Evolutionary conservation across 2,329 filamentous ascomycete genomes (phyloP), one percentile per base, ranked within the genome.

Genomic region (Aspergillus pseudoglaucus): DNA sequence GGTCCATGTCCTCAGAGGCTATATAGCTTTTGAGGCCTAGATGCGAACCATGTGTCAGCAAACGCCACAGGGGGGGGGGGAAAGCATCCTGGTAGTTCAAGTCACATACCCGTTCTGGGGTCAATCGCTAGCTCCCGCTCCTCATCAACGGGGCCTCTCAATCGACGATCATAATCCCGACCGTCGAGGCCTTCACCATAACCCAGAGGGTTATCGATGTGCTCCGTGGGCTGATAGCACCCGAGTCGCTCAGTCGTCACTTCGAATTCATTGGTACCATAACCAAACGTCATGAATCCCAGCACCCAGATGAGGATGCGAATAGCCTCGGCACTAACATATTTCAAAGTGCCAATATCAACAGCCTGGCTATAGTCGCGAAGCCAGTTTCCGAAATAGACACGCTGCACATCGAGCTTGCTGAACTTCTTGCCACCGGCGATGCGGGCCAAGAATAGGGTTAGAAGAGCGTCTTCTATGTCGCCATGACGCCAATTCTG

Each of bases 361-460:
- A 95, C 87, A 52, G 90, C 90, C 70, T 96, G 90, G 46, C 87
- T 93, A 71, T 96, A 96, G 70, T 96, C 90, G 47, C 82, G 82
- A 30, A 95, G 81, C 90, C 90, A 95, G 75, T 95, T 96, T 55
- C 90, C 90, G 73, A 96, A 96, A 75, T 96, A 96, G 54, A 94
- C 87, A 52, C 90, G 82, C 54, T 90, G 87, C 53, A 95, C 87
- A 63, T 84, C 86, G 62, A 95, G 81, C 74, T 93, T 93, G 75
- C 80, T 82, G 71, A 95, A 95, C 63, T 90, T 94, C 75, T 90
- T 90, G 58, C 80, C 80, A 53, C 81, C 82, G 33, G 78, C 76
- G 37, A 78, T 76, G 51, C 78, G 76, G 39, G 83, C 81, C 65
- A 85, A 80, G 42, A 83, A 71, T 23, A 95, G 75, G 51, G 80